phyloP scores from a whole-genome alignment of 768 basidiomycete genomes.

The Tricholomella constricta region DNA sequence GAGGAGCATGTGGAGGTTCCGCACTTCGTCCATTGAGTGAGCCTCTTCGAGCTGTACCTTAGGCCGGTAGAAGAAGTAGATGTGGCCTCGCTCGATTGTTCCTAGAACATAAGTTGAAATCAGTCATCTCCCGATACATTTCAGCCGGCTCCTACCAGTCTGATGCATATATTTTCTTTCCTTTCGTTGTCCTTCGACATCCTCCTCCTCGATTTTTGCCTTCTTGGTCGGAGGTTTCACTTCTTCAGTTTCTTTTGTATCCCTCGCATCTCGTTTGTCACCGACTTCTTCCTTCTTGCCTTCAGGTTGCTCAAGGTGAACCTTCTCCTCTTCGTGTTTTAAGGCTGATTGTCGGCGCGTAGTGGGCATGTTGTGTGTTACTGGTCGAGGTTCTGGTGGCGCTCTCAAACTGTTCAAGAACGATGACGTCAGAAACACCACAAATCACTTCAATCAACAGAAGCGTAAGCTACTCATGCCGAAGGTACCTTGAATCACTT shows the following conservation, averaged over 20 bases:
- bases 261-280: constrained; percentile 15
- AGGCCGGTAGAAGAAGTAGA: constrained; percentile 69
- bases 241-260: constrained; percentile 3
- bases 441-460: too few relatives aligned
- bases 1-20: constrained; percentile 60
- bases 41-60: constrained; percentile 55
- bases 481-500: too few relatives aligned
- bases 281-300: constrained; percentile 3
- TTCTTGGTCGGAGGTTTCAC: constrained; percentile 30
- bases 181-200: constrained; percentile 8
- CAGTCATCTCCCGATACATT: background rate
- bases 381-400: too few relatives aligned
- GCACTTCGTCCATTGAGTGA: constrained; percentile 57
- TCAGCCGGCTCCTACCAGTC: constrained; percentile 5
- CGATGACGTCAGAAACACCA: background rate
- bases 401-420: too few relatives aligned
- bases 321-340: constrained; percentile 2
- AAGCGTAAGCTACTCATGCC: too few relatives aligned
- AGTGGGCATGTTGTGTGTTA: constrained; percentile 30
- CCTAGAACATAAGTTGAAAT: constrained; percentile 37
- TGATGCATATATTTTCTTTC: constrained; percentile 6
- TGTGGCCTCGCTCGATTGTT: constrained; percentile 58
- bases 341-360: constrained; percentile 31
- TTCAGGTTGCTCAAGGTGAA: constrained; percentile 1
- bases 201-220: constrained; percentile 21